phyloP scores from a whole-genome alignment of 2,329 filamentous ascomycete species.

The Venturiaceae sp. region DNA sequence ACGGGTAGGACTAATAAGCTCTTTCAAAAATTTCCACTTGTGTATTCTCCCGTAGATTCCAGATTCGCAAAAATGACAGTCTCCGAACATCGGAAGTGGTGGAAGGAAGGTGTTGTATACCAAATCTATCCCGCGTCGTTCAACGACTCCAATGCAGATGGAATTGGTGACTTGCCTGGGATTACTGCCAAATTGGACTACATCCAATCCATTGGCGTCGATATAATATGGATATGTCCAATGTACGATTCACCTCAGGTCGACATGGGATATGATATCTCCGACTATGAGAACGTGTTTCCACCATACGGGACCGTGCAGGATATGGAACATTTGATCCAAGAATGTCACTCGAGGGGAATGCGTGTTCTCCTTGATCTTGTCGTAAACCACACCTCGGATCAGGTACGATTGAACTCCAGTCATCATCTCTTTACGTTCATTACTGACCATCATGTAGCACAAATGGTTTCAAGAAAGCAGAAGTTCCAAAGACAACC shows the following conservation, averaged over 20 bases:
- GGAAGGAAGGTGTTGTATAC: slow-evolving; percentile 36
- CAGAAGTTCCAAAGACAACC: slow-evolving; percentile 47
- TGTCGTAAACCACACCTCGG: slow-evolving; percentile 69
- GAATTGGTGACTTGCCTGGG: slow-evolving; percentile 54
- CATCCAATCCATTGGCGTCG: slow-evolving; percentile 49
- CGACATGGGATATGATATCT: slow-evolving; percentile 64
- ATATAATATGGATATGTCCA: slow-evolving; percentile 59
- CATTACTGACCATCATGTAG: not conserved
- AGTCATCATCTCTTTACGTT: not conserved
- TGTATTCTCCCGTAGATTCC: not conserved
- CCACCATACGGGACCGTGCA: slow-evolving; percentile 55
- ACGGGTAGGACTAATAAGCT: no score
- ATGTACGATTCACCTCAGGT: slow-evolving; percentile 55
- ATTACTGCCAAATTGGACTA: slow-evolving; percentile 54
- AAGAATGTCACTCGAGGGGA: slow-evolving; percentile 48
- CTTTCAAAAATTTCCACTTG: not conserved
- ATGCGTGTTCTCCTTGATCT: slow-evolving; percentile 68
- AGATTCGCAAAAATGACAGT: not conserved
- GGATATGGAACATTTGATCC: slow-evolving; percentile 55
- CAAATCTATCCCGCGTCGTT: slow-evolving; percentile 37
- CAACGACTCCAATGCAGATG: slow-evolving; percentile 45
- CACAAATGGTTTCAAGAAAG: slow-evolving; percentile 57
- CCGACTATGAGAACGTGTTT: slow-evolving; percentile 58
- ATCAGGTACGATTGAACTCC: slow-evolving; percentile 28
- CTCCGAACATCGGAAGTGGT: slow-evolving; percentile 21